Percentiles rank a stretch among this genome's conserved stretches.
These are phyloP conservation scores for Malassezia sp. DNA, from an alignment of 1,284 basidiomycete species.

Conservation along the genomic window DNA sequence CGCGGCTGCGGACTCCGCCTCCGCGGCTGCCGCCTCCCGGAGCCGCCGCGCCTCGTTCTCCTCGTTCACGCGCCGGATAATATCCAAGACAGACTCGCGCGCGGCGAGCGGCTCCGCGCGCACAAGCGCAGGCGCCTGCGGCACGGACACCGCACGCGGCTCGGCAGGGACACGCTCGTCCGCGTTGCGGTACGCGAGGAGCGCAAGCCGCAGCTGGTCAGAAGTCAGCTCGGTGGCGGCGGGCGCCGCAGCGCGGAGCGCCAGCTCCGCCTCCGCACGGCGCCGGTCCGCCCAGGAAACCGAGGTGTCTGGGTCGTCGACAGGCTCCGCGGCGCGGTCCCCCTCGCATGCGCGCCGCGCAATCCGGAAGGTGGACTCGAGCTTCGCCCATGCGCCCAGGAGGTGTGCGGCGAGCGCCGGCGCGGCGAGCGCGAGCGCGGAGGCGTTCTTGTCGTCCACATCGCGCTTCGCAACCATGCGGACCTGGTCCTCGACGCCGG, in stretches of 20 bases:
- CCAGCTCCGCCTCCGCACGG: slow-evolving; percentile 31
- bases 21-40: slow-evolving; percentile 6
- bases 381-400: slow-evolving; percentile 61
- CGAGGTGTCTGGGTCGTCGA: slow-evolving; percentile 18
- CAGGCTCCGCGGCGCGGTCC: too few relatives aligned
- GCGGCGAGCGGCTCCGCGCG: slow-evolving; percentile 1
- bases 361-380: slow-evolving; percentile 70
- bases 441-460: neutral
- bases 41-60: slow-evolving; percentile 19
- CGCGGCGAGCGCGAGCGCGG: neutral
- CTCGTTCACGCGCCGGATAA: slow-evolving; percentile 41
- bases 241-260: slow-evolving; percentile 21
- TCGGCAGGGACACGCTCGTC: neutral
- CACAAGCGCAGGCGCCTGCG: neutral
- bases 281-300: slow-evolving; percentile 13
- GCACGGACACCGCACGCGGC: neutral
- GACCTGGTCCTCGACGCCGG: slow-evolving; percentile 50
- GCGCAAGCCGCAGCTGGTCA: slow-evolving; percentile 15
- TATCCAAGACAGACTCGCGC: slow-evolving; percentile 34
- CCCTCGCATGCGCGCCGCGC: slow-evolving; percentile 48
- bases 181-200: slow-evolving; percentile 9
- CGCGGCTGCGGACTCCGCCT: slow-evolving; percentile 7
- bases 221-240: slow-evolving; percentile 28
- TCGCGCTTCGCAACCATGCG: slow-evolving; percentile 35
- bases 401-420: slow-evolving; percentile 50